Conservation (phyloP, 1,139 yeast species). For the Geotrichum cucujoidarum region DNA sequence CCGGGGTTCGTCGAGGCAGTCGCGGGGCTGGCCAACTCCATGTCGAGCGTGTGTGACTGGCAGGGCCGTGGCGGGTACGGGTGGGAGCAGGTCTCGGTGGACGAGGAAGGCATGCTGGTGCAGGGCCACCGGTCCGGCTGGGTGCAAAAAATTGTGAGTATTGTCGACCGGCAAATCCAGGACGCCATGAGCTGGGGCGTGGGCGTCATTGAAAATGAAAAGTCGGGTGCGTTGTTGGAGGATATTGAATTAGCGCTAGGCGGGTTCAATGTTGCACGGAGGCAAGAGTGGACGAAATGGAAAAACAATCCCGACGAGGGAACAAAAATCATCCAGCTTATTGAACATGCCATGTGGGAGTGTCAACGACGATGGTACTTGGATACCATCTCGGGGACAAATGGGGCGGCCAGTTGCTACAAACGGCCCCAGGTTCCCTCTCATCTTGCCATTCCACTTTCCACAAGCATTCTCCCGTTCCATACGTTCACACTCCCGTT, state of each 20-base stretch:
- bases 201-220: slow-evolving; percentile 22
- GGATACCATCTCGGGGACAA: slow-evolving; percentile 23
- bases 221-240: slow-evolving; percentile 5
- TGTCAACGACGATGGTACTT: slow-evolving; percentile 33
- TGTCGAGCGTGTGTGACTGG: slow-evolving; percentile 36
- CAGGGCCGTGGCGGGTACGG: slow-evolving; percentile 34
- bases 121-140: slow-evolving; percentile 29
- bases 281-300: slow-evolving; percentile 24
- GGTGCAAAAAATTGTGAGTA: slow-evolving; percentile 28
- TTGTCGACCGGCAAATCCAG: slow-evolving; percentile 29
- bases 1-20: slow-evolving; percentile 35
- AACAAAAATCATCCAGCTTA: slow-evolving; percentile 27
- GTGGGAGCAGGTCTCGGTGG: slow-evolving; percentile 33
- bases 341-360: slow-evolving; percentile 28
- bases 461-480: slow-evolving; percentile 35
- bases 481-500: slow-evolving; percentile 37
- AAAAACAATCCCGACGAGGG: slow-evolving; percentile 29
- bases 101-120: slow-evolving; percentile 27
- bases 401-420: slow-evolving; percentile 5
- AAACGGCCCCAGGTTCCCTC: slow-evolving; percentile 33
- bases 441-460: slow-evolving; percentile 31
- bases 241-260: slow-evolving; percentile 24
- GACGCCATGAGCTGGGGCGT: slow-evolving; percentile 32
- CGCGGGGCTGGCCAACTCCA: slow-evolving; percentile 34
- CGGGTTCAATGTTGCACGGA: slow-evolving; percentile 21